Conservation (phyloP, 1,284 basidiomycete genomes). For the Moesziomyces antarcticus region DNA sequence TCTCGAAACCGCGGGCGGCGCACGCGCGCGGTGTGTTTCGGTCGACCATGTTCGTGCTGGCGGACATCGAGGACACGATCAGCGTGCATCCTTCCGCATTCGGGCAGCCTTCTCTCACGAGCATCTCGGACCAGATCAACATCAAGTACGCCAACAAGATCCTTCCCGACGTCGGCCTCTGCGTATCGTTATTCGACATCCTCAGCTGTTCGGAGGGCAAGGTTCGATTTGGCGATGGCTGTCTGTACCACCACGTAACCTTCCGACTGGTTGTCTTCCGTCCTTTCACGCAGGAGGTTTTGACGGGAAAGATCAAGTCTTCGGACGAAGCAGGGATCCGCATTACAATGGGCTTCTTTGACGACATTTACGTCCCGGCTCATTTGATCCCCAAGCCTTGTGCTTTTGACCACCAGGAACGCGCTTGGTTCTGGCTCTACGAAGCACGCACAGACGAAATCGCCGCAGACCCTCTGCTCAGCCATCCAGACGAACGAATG, state of each 20-base stretch:
- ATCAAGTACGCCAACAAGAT: conserved; percentile 94
- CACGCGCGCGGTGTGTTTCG: background rate
- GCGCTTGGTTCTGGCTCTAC: conserved; percentile 69
- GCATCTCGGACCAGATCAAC: conserved; percentile 82
- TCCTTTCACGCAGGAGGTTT: conserved; percentile 88
- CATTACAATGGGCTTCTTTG: conserved; percentile 90
- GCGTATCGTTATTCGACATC: conserved; percentile 88
- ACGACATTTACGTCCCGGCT: conserved; percentile 85
- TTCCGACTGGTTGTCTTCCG: conserved; percentile 91
- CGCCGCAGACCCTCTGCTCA: conserved; percentile 44
- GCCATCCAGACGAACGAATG: conserved; percentile 75
- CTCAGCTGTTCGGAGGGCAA: conserved; percentile 87
- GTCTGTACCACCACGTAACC: conserved; percentile 92
- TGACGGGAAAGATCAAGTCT: conserved; percentile 83
- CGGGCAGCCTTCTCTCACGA: conserved; percentile 76
- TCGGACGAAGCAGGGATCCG: conserved; percentile 75
- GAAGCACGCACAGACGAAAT: conserved; percentile 63
- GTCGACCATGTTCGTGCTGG: conserved; percentile 54
- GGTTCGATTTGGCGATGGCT: conserved; percentile 92
- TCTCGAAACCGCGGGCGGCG: no score
- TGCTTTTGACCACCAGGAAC: conserved; percentile 73
- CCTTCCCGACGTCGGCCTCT: conserved; percentile 89
- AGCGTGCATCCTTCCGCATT: conserved; percentile 81
- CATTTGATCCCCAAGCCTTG: conserved; percentile 77
- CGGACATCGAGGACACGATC: conserved; percentile 75